phyloP scores from a whole-genome alignment of 2,329 filamentous ascomycete genomes.

The Pseudogymnoascus sp. region DNA sequence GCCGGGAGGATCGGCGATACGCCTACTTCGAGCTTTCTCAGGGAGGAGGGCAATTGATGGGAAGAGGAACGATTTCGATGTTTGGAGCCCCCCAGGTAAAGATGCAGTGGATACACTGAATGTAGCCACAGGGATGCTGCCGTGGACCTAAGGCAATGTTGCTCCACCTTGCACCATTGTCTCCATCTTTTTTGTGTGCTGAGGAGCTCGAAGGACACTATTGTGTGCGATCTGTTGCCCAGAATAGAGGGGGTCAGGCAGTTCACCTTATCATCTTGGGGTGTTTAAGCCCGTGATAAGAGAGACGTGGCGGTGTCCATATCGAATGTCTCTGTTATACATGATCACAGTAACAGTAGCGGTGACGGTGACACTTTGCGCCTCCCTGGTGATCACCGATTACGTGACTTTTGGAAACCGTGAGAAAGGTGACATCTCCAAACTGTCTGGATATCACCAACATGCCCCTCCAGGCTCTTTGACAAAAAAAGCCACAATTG shows the following conservation, averaged over 20 bases:
- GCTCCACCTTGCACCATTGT: neutral
- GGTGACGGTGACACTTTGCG: conserved; percentile 2
- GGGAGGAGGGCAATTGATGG: neutral
- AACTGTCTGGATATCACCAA: neutral
- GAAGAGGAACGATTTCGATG: neutral
- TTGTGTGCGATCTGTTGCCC: neutral
- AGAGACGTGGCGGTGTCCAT: conserved; percentile 1
- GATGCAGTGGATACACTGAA: neutral
- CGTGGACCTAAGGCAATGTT: conserved; percentile 1
- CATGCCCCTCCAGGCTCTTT: neutral
- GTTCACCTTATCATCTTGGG: neutral
- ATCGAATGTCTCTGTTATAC: conserved; percentile 2
- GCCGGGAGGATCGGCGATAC: neutral
- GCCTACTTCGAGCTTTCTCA: neutral
- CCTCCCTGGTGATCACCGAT: neutral
- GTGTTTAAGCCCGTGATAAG: neutral
- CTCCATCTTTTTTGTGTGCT: neutral
- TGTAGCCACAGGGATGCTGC: conserved; percentile 2
- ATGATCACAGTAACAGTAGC: neutral
- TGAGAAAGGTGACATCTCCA: neutral
- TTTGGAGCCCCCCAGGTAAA: neutral
- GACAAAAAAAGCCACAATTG: conserved; percentile 1
- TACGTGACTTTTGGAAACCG: neutral
- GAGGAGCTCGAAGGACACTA: neutral
- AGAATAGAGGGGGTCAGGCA: neutral